These are phyloP conservation scores for Ambrosia trifida DNA, from an alignment of 129 eudicot species.

Conservation along the genomic window DNA sequence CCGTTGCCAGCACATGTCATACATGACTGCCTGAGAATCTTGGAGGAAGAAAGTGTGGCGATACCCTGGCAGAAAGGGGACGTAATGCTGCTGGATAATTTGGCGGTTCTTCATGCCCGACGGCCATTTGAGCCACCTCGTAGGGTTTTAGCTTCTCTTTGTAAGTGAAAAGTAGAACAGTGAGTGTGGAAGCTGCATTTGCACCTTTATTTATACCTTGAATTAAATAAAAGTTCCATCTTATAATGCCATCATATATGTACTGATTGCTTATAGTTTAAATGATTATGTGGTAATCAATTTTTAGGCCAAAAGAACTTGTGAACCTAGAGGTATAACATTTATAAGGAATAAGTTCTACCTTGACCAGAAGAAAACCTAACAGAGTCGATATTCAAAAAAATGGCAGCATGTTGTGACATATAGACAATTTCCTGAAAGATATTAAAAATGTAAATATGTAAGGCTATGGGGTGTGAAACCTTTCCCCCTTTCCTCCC, in stretches of 20 bases:
- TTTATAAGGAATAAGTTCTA: too few species aligned
- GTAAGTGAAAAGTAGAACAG: constrained; percentile 23
- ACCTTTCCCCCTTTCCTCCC: too few species aligned
- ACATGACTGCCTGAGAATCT: constrained; percentile 31
- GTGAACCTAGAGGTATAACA: too few species aligned
- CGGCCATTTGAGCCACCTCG: constrained; percentile 41
- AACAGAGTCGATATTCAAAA: too few species aligned
- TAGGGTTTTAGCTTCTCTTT: constrained; percentile 42
- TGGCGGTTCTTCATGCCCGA: constrained; percentile 44
- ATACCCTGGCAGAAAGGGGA: constrained; percentile 46
- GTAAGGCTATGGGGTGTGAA: too few species aligned
- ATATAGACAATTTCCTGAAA: too few species aligned
- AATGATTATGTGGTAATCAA: too few species aligned
- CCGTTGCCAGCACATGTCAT: constrained; percentile 34
- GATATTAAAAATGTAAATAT: too few species aligned
- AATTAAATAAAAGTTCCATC: constrained; percentile 17
- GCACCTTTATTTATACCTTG: neutral
- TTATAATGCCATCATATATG: neutral
- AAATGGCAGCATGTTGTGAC: too few species aligned
- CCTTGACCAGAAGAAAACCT: too few species aligned
- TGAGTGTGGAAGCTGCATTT: constrained; percentile 19
- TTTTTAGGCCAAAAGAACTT: too few species aligned
- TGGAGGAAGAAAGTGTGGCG: constrained; percentile 44
- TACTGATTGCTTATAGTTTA: too few species aligned
- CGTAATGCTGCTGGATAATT: constrained; percentile 37